A percentile compares a stretch with the other conserved stretches of the same genome.
These are phyloP conservation scores for Gracilaria domingensis DNA, from an alignment of 23 red algal species.

Conservation along the genomic window DNA sequence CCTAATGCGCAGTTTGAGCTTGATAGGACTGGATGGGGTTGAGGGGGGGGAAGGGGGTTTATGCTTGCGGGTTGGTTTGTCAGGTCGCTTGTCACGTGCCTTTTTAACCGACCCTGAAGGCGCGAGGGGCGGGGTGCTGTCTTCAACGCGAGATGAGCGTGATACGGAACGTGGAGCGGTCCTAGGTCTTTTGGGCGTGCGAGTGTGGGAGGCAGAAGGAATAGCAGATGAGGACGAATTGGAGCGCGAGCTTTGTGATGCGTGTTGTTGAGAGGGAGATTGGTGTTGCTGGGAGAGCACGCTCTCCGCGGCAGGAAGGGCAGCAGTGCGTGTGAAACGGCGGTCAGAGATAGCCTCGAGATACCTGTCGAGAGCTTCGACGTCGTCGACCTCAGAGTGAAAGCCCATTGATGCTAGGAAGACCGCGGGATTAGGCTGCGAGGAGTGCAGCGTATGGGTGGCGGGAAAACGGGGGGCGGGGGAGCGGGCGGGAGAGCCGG, in stretches of 20 bases:
- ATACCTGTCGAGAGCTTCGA: slow-evolving; percentile 35
- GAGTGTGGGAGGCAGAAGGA: neutral
- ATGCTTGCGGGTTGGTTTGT: neutral
- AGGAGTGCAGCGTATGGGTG: neutral
- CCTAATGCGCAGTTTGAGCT: neutral
- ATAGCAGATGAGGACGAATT: neutral
- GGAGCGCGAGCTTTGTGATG: neutral
- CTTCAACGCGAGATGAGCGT: neutral
- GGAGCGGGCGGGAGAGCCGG: neutral
- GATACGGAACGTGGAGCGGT: neutral
- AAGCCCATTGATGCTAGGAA: slow-evolving; percentile 28
- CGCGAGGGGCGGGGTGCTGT: neutral
- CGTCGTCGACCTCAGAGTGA: slow-evolving; percentile 10
- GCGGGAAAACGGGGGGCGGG: neutral
- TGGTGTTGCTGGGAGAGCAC: neutral
- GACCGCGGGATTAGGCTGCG: neutral
- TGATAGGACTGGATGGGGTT: neutral
- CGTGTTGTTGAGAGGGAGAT: neutral
- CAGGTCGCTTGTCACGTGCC: neutral
- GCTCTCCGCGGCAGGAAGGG: neutral
- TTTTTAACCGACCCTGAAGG: neutral
- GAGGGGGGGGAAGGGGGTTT: neutral
- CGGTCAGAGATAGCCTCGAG: slow-evolving; percentile 10
- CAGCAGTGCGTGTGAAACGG: neutral
- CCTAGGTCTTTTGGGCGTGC: slow-evolving; percentile 20